These are phyloP conservation scores for Meredithiella fracta DNA, from an alignment of 2,329 filamentous ascomycete genomes.

Conservation along the genomic window DNA sequence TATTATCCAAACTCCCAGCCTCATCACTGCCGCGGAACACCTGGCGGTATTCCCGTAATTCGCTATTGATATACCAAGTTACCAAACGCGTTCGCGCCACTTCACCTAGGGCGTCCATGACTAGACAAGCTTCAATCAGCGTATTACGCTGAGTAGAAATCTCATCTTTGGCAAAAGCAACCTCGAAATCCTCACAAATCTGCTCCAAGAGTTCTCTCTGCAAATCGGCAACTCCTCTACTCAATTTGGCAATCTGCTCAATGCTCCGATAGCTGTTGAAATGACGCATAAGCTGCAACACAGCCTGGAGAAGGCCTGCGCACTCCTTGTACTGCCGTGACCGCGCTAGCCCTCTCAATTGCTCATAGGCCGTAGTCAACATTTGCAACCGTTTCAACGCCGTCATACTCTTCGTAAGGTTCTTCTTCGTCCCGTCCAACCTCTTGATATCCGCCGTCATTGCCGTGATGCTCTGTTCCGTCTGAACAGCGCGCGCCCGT, in stretches of 20 bases:
- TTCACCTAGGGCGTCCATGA: slow-evolving; percentile 90
- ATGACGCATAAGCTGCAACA: slow-evolving; percentile 93
- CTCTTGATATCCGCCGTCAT: slow-evolving; percentile 99
- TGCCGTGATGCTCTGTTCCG: slow-evolving; percentile 87
- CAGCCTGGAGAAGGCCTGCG: slow-evolving; percentile 80
- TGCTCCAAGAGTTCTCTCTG: slow-evolving; percentile 88
- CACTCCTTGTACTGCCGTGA: slow-evolving; percentile 88
- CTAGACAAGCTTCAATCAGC: slow-evolving; percentile 73
- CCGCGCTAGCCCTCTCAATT: slow-evolving; percentile 67
- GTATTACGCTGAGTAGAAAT: slow-evolving; percentile 51
- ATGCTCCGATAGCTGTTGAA: slow-evolving; percentile 98
- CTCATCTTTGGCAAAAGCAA: slow-evolving; percentile 81
- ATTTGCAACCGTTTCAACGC: slow-evolving; percentile 93
- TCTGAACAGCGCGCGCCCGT: slow-evolving; percentile 72
- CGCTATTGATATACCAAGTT: slow-evolving; percentile 97
- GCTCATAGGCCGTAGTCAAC: slow-evolving; percentile 97
- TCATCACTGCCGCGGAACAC: slow-evolving; percentile 95
- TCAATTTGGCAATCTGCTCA: slow-evolving; percentile 89
- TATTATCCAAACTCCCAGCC: slow-evolving; percentile 90
- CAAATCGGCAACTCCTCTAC: slow-evolving; percentile 80
- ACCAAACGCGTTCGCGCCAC: slow-evolving; percentile 65
- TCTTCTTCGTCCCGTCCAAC: slow-evolving; percentile 88
- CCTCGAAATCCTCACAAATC: slow-evolving; percentile 97
- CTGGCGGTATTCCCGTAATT: slow-evolving; percentile 85
- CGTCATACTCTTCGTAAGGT: slow-evolving; percentile 94